Percentiles rank a stretch among this genome's conserved stretches.
Evolutionary conservation across 192 early-diverging fungal genomes (phyloP).

Genomic region (Mortierella claussenii): DNA sequence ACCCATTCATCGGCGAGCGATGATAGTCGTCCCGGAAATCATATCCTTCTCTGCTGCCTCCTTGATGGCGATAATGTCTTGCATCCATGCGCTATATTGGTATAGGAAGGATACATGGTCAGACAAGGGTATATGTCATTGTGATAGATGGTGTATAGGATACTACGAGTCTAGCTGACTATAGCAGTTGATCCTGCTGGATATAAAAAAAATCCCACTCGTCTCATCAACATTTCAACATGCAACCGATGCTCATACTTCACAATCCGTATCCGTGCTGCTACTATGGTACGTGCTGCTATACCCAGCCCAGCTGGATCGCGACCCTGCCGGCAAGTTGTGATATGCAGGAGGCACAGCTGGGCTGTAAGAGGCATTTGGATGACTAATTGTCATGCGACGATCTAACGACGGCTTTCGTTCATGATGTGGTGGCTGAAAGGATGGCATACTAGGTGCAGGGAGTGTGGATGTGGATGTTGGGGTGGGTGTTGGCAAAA

Average conservation of each 20-base stretch:
- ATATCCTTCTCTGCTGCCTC: background rate
- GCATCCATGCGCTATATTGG: too few relatives aligned
- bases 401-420: slow-evolving; percentile 10
- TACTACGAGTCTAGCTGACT: too few relatives aligned
- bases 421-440: background rate
- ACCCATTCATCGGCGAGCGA: slow-evolving; percentile 21
- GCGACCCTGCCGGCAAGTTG: slow-evolving; percentile 8
- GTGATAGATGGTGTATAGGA: too few relatives aligned
- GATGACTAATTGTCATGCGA: slow-evolving; percentile 8
- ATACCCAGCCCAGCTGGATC: slow-evolving; percentile 28
- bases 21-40: slow-evolving; percentile 30
- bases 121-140: too few relatives aligned
- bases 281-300: slow-evolving; percentile 1
- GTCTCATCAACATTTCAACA: too few relatives aligned
- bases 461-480: background rate
- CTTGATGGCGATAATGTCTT: too few relatives aligned
- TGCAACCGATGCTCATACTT: too few relatives aligned
- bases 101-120: too few relatives aligned
- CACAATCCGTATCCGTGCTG: too few relatives aligned
- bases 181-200: too few relatives aligned
- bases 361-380: background rate
- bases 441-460: background rate
- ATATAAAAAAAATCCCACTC: too few relatives aligned
- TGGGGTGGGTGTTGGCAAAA: slow-evolving; percentile 8
- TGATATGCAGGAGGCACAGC: slow-evolving; percentile 5